phyloP scores from a whole-genome alignment of 1,284 basidiomycete genomes.

The Sporisorium graminicola region DNA sequence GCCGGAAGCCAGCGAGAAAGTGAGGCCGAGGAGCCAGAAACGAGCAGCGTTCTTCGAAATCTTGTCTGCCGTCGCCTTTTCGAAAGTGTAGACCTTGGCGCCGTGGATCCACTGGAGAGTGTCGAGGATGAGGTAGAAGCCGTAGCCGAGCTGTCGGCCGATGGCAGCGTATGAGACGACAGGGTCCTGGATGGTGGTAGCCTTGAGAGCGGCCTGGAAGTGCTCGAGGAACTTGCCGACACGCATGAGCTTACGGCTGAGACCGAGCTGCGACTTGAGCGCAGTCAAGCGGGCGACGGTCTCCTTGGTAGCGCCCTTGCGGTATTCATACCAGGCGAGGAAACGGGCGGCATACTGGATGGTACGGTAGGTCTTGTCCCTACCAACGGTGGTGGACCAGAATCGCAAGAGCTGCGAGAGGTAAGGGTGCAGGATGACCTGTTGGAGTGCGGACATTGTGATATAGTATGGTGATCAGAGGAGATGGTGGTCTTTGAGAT shows the following conservation, averaged over 20 bases:
- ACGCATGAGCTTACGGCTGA: slow-evolving; percentile 77
- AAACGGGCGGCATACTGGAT: slow-evolving; percentile 93
- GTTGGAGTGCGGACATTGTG: slow-evolving; percentile 68
- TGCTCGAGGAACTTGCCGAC: slow-evolving; percentile 95
- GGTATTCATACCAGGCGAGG: slow-evolving; percentile 79
- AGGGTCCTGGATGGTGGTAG: slow-evolving; percentile 75
- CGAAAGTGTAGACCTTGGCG: slow-evolving; percentile 66
- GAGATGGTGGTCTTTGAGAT: slow-evolving; percentile 3
- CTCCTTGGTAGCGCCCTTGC: slow-evolving; percentile 71
- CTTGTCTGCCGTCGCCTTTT: slow-evolving; percentile 77
- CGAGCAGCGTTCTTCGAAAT: slow-evolving; percentile 82
- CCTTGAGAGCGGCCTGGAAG: slow-evolving; percentile 88
- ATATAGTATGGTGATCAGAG: not conserved
- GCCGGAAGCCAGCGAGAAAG: slow-evolving; percentile 61
- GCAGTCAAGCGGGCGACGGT: slow-evolving; percentile 70
- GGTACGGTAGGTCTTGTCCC: slow-evolving; percentile 83
- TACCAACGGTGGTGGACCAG: slow-evolving; percentile 69
- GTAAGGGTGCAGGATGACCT: slow-evolving; percentile 68
- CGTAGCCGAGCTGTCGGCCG: slow-evolving; percentile 88
- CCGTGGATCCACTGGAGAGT: slow-evolving; percentile 67
- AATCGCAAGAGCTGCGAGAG: slow-evolving; percentile 67
- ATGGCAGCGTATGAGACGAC: slow-evolving; percentile 86
- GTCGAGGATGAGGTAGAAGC: slow-evolving; percentile 79
- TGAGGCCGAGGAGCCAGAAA: slow-evolving; percentile 86
- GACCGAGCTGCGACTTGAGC: slow-evolving; percentile 71